Conservation (phyloP, 768 basidiomycete species). For the Leccinum rimulosum region DNA sequence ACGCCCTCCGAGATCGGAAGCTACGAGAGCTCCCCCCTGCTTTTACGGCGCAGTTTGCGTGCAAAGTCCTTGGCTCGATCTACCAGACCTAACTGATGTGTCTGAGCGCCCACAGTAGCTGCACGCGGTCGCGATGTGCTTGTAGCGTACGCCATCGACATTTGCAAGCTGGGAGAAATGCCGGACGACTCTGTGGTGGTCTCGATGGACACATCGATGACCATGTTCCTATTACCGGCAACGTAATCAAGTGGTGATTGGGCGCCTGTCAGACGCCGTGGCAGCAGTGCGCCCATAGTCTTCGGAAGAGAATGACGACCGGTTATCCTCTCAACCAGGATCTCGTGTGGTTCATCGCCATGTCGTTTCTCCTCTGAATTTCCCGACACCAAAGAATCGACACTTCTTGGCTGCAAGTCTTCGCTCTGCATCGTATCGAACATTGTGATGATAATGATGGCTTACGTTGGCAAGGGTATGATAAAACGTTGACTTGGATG, state of each 20-base stretch:
- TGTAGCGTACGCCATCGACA: conserved; percentile 22
- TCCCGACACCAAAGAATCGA: conserved; percentile 43
- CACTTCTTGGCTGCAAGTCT: conserved; percentile 41
- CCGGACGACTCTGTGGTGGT: conserved; percentile 31
- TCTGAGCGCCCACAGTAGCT: conserved; percentile 32
- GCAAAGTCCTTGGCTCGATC: conserved; percentile 41
- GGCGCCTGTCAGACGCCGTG: conserved; percentile 45
- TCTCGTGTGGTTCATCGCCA: conserved; percentile 46
- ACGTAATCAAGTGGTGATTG: conserved; percentile 39
- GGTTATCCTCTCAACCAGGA: conserved; percentile 46
- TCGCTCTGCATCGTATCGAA: conserved; percentile 10
- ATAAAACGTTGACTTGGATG: conserved; percentile 47
- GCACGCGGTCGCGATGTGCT: conserved; percentile 34
- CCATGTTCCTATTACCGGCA: conserved; percentile 30
- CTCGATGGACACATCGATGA: conserved; percentile 50
- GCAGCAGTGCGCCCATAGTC: conserved; percentile 41
- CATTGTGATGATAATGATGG: not conserved
- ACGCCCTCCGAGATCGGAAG: conserved; percentile 6
- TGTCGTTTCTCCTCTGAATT: conserved; percentile 32
- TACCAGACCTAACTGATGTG: conserved; percentile 30
- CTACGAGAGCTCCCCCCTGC: conserved; percentile 19
- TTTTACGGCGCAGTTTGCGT: conserved; percentile 44
- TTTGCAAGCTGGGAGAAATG: not conserved
- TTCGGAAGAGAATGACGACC: conserved; percentile 43
- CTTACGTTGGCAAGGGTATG: conserved; percentile 44